A percentile compares a stretch with the other conserved stretches of the same genome.
These are phyloP conservation scores for Salix purpurea DNA, from an alignment of 345 rosid species.

Conservation along the genomic window DNA sequence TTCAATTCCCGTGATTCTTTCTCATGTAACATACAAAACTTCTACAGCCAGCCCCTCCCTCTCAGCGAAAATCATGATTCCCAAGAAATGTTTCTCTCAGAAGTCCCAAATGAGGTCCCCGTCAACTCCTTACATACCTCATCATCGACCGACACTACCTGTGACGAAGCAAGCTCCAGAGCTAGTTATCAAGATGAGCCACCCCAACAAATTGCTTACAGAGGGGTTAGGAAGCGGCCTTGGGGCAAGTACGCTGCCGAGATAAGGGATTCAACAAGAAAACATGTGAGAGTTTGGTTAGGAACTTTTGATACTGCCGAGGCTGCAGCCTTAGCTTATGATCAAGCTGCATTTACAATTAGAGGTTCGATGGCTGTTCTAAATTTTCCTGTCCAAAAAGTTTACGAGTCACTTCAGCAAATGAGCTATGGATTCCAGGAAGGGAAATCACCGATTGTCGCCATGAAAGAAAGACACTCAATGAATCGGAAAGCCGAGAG, in stretches of 20 bases:
- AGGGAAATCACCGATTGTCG: slow-evolving; percentile 48
- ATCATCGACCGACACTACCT: background rate
- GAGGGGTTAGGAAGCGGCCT: slow-evolving; percentile 61
- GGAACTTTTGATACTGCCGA: slow-evolving; percentile 66
- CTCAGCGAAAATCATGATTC: slow-evolving; percentile 51
- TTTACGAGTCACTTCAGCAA: slow-evolving; percentile 39
- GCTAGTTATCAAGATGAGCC: slow-evolving; percentile 9
- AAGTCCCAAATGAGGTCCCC: slow-evolving; percentile 36
- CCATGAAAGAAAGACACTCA: slow-evolving; percentile 46
- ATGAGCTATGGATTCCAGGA: slow-evolving; percentile 31
- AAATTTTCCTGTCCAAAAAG: slow-evolving; percentile 50
- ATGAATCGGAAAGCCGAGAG: slow-evolving; percentile 37
- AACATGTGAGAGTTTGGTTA: slow-evolving; percentile 57
- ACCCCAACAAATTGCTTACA: slow-evolving; percentile 22
- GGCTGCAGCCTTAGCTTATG: slow-evolving; percentile 66
- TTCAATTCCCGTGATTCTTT: slow-evolving; percentile 20
- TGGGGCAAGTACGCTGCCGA: slow-evolving; percentile 75
- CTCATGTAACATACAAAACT: slow-evolving; percentile 2
- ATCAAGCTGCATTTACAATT: slow-evolving; percentile 65
- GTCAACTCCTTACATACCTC: slow-evolving; percentile 8
- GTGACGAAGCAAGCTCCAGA: slow-evolving; percentile 33
- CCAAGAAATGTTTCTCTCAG: slow-evolving; percentile 54
- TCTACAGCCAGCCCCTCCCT: slow-evolving; percentile 36
- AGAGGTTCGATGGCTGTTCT: slow-evolving; percentile 48
- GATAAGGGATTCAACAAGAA: slow-evolving; percentile 63